Conservation (phyloP, 495 filamentous ascomycete species). For the Cairneyella variabilis region DNA sequence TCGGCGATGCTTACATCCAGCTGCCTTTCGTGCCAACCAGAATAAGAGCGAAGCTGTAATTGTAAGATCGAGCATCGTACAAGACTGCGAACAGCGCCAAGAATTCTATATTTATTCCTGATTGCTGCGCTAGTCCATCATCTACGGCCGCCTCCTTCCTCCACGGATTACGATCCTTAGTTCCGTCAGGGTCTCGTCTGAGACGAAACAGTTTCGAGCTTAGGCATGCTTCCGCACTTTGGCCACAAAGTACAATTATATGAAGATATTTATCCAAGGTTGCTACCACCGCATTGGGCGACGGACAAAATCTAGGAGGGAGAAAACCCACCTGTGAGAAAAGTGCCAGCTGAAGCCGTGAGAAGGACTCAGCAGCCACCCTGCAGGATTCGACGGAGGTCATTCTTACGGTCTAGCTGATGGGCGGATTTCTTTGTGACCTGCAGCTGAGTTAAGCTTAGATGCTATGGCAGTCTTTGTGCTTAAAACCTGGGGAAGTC, state of each 20-base stretch:
- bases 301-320: too few relatives aligned
- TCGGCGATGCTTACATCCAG: not conserved
- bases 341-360: too few relatives aligned
- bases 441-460: not conserved
- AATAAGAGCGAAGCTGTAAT: not conserved
- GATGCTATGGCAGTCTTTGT: not conserved
- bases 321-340: too few relatives aligned
- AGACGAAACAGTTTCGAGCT: constrained; percentile 17
- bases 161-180: constrained; percentile 10
- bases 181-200: constrained; percentile 3
- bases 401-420: too few relatives aligned
- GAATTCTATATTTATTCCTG: constrained; percentile 6
- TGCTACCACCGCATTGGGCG: too few relatives aligned
- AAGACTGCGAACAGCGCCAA: not conserved
- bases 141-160: not conserved
- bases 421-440: too few relatives aligned
- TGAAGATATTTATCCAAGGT: not conserved
- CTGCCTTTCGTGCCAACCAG: not conserved
- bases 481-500: not conserved
- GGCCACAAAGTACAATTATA: not conserved
- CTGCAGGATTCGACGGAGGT: too few relatives aligned
- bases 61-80: not conserved
- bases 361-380: too few relatives aligned
- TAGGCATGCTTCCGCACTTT: constrained; percentile 1
- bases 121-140: too few relatives aligned